Conservation (phyloP, 1,139 yeast genomes). For the Ashbya aceris region DNA sequence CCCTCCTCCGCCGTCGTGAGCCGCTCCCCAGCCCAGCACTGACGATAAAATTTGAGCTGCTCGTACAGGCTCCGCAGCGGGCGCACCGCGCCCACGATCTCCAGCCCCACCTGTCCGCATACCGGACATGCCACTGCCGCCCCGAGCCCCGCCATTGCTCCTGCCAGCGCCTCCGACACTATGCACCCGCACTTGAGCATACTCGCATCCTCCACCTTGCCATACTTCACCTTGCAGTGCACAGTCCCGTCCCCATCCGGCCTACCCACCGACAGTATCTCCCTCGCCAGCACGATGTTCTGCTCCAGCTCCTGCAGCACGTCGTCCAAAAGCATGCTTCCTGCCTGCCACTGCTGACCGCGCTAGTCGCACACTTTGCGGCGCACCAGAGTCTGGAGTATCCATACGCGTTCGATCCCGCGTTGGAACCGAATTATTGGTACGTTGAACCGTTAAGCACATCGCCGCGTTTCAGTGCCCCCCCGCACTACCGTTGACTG, state of each 20-base stretch:
- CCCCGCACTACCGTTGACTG: too few species aligned
- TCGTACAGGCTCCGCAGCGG: slow-evolving; percentile 46
- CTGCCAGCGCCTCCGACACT: slow-evolving; percentile 40
- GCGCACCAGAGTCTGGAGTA: too few species aligned
- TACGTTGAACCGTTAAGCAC: too few species aligned
- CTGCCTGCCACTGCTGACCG: too few species aligned
- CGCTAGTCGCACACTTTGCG: too few species aligned
- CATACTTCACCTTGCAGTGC: slow-evolving; percentile 18
- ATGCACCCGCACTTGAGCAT: slow-evolving; percentile 66
- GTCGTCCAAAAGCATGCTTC: neutral
- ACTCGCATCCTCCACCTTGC: slow-evolving; percentile 37
- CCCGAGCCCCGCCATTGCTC: slow-evolving; percentile 9
- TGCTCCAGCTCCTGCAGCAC: slow-evolving; percentile 18
- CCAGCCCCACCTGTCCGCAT: slow-evolving; percentile 34
- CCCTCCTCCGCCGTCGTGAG: neutral
- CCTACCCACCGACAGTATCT: slow-evolving; percentile 11
- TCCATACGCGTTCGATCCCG: too few species aligned
- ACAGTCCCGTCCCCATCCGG: slow-evolving; percentile 7
- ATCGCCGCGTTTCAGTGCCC: too few species aligned
- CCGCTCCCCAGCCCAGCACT: neutral
- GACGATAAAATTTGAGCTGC: slow-evolving; percentile 24
- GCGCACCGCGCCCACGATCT: slow-evolving; percentile 37
- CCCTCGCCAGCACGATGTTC: slow-evolving; percentile 21
- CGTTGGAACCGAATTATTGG: too few species aligned
- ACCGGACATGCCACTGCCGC: slow-evolving; percentile 39